Conservation (phyloP, 768 basidiomycete genomes). For the Leccinum ochraceum region DNA sequence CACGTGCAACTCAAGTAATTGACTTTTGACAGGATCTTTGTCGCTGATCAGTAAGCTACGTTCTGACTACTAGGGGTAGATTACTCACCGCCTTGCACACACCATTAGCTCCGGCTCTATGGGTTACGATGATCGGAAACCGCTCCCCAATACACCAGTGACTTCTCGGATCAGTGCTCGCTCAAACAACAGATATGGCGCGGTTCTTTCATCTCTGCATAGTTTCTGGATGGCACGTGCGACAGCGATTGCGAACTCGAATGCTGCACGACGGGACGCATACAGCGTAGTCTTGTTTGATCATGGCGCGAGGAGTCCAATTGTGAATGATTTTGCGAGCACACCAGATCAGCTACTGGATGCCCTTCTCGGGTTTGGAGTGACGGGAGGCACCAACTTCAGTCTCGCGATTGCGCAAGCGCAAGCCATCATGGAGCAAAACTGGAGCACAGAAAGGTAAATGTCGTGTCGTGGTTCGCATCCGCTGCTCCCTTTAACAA, state of each 20-base stretch:
- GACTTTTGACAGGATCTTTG: conserved; percentile 45
- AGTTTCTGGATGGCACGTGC: conserved; percentile 58
- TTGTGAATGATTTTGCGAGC: conserved; percentile 49
- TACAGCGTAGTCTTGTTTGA: conserved; percentile 58
- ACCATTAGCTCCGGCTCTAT: conserved; percentile 53
- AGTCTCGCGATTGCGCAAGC: conserved; percentile 39
- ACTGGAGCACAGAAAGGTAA: conserved; percentile 56
- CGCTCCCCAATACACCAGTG: conserved; percentile 45
- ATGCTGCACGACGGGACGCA: conserved; percentile 45
- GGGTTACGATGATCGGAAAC: conserved; percentile 40
- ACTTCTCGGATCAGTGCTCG: conserved; percentile 37
- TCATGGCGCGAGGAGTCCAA: conserved; percentile 17
- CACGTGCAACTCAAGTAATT: not conserved
- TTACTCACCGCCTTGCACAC: not conserved
- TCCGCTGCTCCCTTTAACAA: not conserved
- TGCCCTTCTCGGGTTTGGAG: conserved; percentile 33
- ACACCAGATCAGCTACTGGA: conserved; percentile 46
- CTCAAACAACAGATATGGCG: conserved; percentile 54
- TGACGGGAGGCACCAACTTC: conserved; percentile 46
- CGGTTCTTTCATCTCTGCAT: conserved; percentile 56
- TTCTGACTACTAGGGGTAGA: not conserved
- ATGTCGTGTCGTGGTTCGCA: not conserved
- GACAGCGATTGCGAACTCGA: conserved; percentile 32
- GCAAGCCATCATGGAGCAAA: conserved; percentile 40
- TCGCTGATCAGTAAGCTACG: conserved; percentile 45